Conservation (phyloP, 1,139 yeast genomes). For the Geotrichum carabidarum region DNA sequence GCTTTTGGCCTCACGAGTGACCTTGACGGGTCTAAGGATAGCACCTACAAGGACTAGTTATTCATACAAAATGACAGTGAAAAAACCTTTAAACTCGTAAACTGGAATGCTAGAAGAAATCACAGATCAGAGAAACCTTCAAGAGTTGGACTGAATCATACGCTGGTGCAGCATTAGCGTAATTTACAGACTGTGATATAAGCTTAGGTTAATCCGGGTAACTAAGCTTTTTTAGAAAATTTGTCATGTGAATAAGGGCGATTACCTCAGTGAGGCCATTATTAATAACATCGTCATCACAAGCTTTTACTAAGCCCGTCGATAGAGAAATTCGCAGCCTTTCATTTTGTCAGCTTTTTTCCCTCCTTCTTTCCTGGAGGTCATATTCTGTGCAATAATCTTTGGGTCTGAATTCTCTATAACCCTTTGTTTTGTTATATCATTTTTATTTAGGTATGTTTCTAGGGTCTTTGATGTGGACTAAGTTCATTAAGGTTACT, state of each 20-base stretch:
- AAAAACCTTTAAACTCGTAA: not conserved
- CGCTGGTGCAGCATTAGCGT: too few species aligned
- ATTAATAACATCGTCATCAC: constrained; percentile 1
- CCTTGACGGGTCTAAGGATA: constrained; percentile 30
- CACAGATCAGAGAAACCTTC: too few species aligned
- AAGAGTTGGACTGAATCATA: too few species aligned
- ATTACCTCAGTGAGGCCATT: not conserved
- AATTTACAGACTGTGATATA: too few species aligned
- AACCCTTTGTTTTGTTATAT: not conserved
- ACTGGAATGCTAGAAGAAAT: too few species aligned
- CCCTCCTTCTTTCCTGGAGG: not conserved
- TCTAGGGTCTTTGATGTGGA: not conserved
- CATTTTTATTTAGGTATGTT: not conserved
- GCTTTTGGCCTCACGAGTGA: constrained; percentile 25
- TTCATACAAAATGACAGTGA: not conserved
- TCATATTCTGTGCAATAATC: too few species aligned
- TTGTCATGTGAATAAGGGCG: too few species aligned
- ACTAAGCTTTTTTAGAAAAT: too few species aligned
- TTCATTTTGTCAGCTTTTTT: not conserved
- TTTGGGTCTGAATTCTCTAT: not conserved
- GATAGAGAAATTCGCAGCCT: too few species aligned
- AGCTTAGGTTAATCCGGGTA: too few species aligned
- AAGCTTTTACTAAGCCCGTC: not conserved
- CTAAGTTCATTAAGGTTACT: not conserved
- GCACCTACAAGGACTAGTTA: constrained; percentile 30